Percentiles rank a stretch among this genome's conserved stretches.
These are phyloP conservation scores for Hypholoma fasciculare DNA, from an alignment of 768 basidiomycete species.

Conservation along the genomic window DNA sequence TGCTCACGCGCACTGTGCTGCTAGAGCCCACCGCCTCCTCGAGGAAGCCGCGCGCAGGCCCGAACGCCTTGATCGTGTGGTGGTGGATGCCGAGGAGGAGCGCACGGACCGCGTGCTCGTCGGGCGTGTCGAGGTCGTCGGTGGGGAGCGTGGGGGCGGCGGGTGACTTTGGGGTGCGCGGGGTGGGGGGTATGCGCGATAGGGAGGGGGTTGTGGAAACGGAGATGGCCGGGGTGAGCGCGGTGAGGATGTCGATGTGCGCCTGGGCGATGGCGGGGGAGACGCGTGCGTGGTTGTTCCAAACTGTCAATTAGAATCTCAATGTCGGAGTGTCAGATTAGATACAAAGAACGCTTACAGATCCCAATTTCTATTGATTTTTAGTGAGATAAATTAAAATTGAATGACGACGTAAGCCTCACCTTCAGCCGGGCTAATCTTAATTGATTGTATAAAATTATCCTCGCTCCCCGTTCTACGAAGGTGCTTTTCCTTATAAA, in stretches of 20 bases:
- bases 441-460: conserved; percentile 53
- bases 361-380: conserved; percentile 57
- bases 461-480: conserved; percentile 52
- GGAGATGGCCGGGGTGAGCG: conserved; percentile 43
- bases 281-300: conserved; percentile 76
- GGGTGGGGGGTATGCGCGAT: background rate
- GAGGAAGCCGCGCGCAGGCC: conserved; percentile 47
- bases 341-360: conserved; percentile 43
- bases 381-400: background rate
- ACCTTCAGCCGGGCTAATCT: conserved; percentile 74
- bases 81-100: conserved; percentile 70
- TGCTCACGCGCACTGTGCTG: conserved; percentile 44
- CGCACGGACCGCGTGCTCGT: conserved; percentile 69
- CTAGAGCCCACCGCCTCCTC: conserved; percentile 48
- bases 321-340: background rate
- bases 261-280: conserved; percentile 49
- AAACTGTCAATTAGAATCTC: conserved; percentile 45
- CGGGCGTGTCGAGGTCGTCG: conserved; percentile 61
- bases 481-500: conserved; percentile 70
- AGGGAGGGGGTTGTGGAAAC: conserved; percentile 2
- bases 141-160: conserved; percentile 29
- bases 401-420: conserved; percentile 11
- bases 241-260: conserved; percentile 56
- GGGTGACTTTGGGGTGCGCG: background rate
- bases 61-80: conserved; percentile 52